phyloP scores from a whole-genome alignment of 2,329 filamentous ascomycete species.

The Cladosporium colombiae region DNA sequence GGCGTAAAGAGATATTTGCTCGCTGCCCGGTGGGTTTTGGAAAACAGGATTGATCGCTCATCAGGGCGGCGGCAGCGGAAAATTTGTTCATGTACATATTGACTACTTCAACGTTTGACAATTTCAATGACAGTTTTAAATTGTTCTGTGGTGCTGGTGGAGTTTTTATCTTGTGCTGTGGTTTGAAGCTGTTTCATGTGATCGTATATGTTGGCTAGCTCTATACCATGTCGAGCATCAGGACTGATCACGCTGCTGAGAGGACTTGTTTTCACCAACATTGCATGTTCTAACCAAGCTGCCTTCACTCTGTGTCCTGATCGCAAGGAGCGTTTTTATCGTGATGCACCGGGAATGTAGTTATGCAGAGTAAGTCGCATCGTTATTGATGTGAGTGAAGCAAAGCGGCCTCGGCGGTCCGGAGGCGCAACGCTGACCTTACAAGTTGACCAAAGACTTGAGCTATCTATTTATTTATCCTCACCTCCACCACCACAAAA shows the following conservation, averaged over 20 bases:
- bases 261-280: background rate
- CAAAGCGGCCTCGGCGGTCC: background rate
- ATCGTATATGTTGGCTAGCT: background rate
- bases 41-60: background rate
- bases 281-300: background rate
- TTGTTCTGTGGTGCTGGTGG: background rate
- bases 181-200: background rate
- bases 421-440: background rate
- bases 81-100: slow-evolving; percentile 7
- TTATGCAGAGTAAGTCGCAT: background rate
- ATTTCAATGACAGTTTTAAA: background rate
- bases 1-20: background rate
- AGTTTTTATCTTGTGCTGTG: background rate
- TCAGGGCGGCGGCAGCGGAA: background rate
- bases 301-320: background rate
- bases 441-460: background rate
- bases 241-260: background rate
- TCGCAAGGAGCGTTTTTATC: background rate
- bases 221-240: too few species aligned
- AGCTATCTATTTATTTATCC: background rate
- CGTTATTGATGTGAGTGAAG: background rate
- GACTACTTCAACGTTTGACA: slow-evolving; percentile 16
- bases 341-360: background rate
- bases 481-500: background rate
- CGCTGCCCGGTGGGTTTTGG: background rate